Evolutionary conservation across 306 rosid genomes (phyloP), one percentile per base, ranked within the genome.

Genomic region (Vigna radiata): DNA sequence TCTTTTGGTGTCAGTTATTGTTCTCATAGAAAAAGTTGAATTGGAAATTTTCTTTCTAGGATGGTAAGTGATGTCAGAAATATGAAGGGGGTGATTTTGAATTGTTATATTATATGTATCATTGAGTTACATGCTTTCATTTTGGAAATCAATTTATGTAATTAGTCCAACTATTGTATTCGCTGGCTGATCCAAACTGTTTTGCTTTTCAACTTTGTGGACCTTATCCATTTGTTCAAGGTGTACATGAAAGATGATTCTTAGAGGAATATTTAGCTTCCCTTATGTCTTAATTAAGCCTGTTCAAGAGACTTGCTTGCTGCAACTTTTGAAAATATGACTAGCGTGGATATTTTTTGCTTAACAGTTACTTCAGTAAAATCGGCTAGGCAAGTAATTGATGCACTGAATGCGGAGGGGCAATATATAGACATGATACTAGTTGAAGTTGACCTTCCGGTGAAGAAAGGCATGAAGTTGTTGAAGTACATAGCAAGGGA

Each of bases 381-480:
- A 84, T 92, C 98, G 36, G 90, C 96, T 19, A 87, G 98, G 60
- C 97, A 96, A 78, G 94, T 96, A 41, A 96, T 96, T 72, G 97
- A 91, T 84, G 99, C 99, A 43, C 81, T 96, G 87, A 96, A 93
- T 86, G 99, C 96, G 1, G 98, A 93, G 76, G 96, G 97, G 13
- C 89, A 87, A 67, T 88, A 96, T 72, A 96, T 96, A 60, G 97
- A 96, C 75, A 85, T 96, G 80, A 90, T 91, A 83, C 99, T 92
- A 43, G 84, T 94, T 39, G 99, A 96, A 85, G 88, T 91, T 58
- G 97, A 96, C 85, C 95, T 96, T 62, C 99, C 99, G 4, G 73
- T 84, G 84, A 81, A 87, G 61, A 96, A 91, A 86, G 99, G 99
- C 59, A 82, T 86, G 90, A 91, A 90, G 81, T 79, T 96, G 99